Evolutionary conservation across 2,329 filamentous ascomycete species (phyloP), one percentile per base, ranked within the genome.

Genomic region (Cladophialophora bantiana): DNA sequence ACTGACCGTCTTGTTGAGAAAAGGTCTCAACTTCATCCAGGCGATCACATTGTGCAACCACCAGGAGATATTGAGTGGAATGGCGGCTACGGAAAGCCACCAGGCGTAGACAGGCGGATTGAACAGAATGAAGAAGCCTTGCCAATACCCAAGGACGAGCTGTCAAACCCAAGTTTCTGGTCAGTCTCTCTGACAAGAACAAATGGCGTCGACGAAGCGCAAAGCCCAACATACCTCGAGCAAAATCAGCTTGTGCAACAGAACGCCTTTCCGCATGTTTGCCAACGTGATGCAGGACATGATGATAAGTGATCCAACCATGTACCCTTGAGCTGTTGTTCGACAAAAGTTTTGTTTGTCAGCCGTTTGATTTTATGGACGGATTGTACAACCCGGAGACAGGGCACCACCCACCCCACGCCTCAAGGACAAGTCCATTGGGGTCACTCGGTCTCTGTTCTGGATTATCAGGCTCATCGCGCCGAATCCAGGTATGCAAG

Each of bases 1-100:
- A 68, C 81, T 85, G 62, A 78, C 80, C 7, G 78, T 76, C 61
- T 74, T 77, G 7, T 77, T 77, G 1, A 86, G 76, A 69, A 87
- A 86, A 0, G 85, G 86, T 65, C 82, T 84, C 64, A 83, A 84
- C 75, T 88, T 88, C 73, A 88, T 82, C 86, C 85, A 88, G 0
- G 86, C 82, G 66, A 88, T 84, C 68, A 88, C 80, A 68, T 88
- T 88, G 74, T 88, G 86, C 13, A 88, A 75, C 10, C 78, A 82
- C 84, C 85, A 87, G 3, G 84, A 86, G 9, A 79, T 77, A 69
- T 86, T 86, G 55, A 88, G 81, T 42, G 83, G 80, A 2, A 87
- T 83, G 6, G 84, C 85, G 10, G 84, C 84, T 20, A 81, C 78
- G 2, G 84, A 86, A 4, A 88, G 79, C 77, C 85, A 88, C 86